Evolutionary conservation across 352 stramenopile genomes (phyloP), one percentile per base, ranked within the genome.

Genomic region (Blastocystis sp.): DNA sequence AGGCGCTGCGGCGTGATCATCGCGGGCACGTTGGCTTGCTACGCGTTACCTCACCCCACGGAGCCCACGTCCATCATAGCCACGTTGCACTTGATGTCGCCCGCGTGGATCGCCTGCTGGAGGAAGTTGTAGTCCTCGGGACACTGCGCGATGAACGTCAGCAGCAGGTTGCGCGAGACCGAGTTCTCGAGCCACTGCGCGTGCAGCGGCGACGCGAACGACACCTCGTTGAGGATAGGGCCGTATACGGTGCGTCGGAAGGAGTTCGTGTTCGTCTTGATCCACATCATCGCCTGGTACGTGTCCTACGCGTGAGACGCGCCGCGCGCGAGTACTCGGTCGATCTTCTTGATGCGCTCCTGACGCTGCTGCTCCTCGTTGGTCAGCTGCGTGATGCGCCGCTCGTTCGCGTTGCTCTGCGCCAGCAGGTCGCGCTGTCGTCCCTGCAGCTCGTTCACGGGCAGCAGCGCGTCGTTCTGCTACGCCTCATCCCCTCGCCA

Each of bases 171-270:
- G 9, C 51, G 26, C 19, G 74, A 66, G 41, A 67, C n/a, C 59
- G 29, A 45, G 29, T 82, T 82, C 59, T 82, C 74, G 13, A 82
- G 41, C 74, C 74, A 82, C 50, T 66, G 45, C 21, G 59, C 59
- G 55, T 82, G 74, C 51, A 69, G 41, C 29, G 29, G 45, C 13
- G 63, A 29, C 4, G 29, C 50, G 55, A 82, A 82, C n/a, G 33
- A 59, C 10, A 82, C 51, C 41, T 82, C 74, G 41, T 82, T 82
- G 21, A 82, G 29, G 45, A 82, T 82, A 13, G 74, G 74, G 19
- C 74, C 74, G 41, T 82, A 82, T 1, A 82, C 74, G 9, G 55
- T 59, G 37, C 45, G 26, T 45, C 41, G 26, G 41, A 82, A 82
- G 16, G 16, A 2, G 2, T 19, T n/a, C 29, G 31, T 19, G 41